These are phyloP conservation scores for Aulographum hederae DNA, from an alignment of 2,329 filamentous ascomycete species.

Conservation along the genomic window DNA sequence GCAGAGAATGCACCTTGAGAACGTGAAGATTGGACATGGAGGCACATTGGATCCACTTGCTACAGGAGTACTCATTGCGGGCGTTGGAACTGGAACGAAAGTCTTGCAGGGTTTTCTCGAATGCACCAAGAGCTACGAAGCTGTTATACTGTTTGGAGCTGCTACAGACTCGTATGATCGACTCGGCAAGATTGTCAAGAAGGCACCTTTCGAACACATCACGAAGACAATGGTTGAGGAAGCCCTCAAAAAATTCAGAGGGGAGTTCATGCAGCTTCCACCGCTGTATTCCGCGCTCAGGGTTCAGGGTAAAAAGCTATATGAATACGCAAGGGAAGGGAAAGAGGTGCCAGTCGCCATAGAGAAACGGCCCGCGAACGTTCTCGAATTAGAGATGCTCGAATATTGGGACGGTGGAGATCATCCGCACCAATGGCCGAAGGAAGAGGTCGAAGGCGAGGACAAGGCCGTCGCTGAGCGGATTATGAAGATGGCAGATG, in stretches of 20 bases:
- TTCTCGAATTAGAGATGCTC: constrained; percentile 57
- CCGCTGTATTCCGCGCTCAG: constrained; percentile 86
- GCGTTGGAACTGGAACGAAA: constrained; percentile 79
- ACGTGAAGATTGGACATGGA: constrained; percentile 88
- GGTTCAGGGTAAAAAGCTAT: constrained; percentile 83
- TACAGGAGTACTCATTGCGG: constrained; percentile 79
- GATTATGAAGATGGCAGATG: constrained; percentile 4
- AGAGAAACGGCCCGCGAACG: constrained; percentile 59
- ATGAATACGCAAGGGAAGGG: constrained; percentile 88
- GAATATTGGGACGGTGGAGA: constrained; percentile 71
- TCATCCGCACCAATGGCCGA: constrained; percentile 65
- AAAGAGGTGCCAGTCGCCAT: constrained; percentile 75
- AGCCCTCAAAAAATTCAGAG: constrained; percentile 56
- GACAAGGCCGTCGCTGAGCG: constrained; percentile 57
- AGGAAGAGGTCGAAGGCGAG: constrained; percentile 54
- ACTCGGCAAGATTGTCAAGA: constrained; percentile 63
- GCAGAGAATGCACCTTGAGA: constrained; percentile 25
- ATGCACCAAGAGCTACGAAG: constrained; percentile 89
- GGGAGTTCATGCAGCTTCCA: constrained; percentile 74
- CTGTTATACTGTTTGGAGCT: constrained; percentile 74
- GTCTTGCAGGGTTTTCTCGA: constrained; percentile 57
- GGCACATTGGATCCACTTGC: constrained; percentile 90
- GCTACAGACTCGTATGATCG: constrained; percentile 87
- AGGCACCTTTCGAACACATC: constrained; percentile 60
- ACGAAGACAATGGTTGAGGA: constrained; percentile 63